Conservation (phyloP, 495 filamentous ascomycete species). For the Xylaria curta region DNA sequence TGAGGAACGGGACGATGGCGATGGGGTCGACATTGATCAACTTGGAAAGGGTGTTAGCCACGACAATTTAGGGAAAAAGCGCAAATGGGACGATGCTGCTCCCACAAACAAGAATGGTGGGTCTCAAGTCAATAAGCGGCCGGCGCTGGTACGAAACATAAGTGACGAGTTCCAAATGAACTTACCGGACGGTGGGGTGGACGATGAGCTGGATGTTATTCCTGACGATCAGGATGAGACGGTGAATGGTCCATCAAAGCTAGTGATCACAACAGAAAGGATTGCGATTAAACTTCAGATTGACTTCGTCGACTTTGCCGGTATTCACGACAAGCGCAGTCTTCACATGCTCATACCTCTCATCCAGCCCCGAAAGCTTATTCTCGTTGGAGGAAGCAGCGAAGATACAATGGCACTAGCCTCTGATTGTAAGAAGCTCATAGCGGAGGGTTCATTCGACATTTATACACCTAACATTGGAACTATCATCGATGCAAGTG, state of each 20-base stretch:
- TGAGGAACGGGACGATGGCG: constrained; percentile 86
- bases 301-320: constrained; percentile 88
- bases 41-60: constrained; percentile 52
- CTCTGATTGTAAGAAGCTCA: constrained; percentile 77
- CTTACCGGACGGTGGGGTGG: constrained; percentile 45
- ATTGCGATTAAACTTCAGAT: constrained; percentile 74
- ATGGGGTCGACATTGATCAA: constrained; percentile 62
- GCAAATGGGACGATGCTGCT: constrained; percentile 83
- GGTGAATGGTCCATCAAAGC: constrained; percentile 75
- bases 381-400: constrained; percentile 79
- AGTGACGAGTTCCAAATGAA: constrained; percentile 52
- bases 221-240: constrained; percentile 64
- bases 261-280: constrained; percentile 63
- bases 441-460: constrained; percentile 60
- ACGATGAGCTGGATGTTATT: constrained; percentile 59
- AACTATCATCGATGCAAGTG: constrained; percentile 80
- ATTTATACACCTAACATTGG: constrained; percentile 83
- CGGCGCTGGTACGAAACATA: constrained; percentile 42
- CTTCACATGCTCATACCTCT: constrained; percentile 93
- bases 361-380: constrained; percentile 91
- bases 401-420: constrained; percentile 80
- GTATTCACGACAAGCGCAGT: constrained; percentile 90
- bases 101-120: constrained; percentile 46
- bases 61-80: constrained; percentile 85
- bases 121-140: constrained; percentile 46